Evolutionary conservation across 805 yeast species (phyloP), one percentile per base, ranked within the genome.

Genomic region (Candida chilensis): DNA sequence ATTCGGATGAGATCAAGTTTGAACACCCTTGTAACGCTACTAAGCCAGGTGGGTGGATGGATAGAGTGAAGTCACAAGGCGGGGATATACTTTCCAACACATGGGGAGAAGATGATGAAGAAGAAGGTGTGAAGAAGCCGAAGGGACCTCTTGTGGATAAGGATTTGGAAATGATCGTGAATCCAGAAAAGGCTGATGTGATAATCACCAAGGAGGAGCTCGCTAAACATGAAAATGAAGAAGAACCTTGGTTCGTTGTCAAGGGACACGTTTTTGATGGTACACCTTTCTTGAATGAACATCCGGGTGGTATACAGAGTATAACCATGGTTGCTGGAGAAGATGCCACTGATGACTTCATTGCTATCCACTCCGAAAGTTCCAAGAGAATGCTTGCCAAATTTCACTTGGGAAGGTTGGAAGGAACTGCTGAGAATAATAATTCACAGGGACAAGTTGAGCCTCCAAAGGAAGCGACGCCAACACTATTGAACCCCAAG

Each of bases 231-330:
- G 36, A 40, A 16, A 35, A 31, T 10, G 38, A 32, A 3, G 34
- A 16, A 9, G 24, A 37, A 20, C 44, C 44, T 7, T 52, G 59
- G 57, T 52, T 52, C 36, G 49, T 47, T 9, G 47, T 54, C 22
- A 40, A 50, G 17, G 52, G 56, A 5, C 52, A 49, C 24, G 63
- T 58, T 3, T 58, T 53, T 35, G 53, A 54, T 27, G 60, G 58
- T 18, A 42, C 54, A 5, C 40, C 37, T 5, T 58, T 50, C 31
- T 35, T 57, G 9, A 46, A 49, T 20, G 55, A 50, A 14, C 58
- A 54, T 30, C 55, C 53, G 4, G 58, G 59, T 17, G 48, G 46
- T 5, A 41, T 42, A 1, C 48, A 51, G 22, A 37, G 47, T 20
- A 44, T 44, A 19, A 40, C 44, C 2, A 39, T 37, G 32, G 41